Evolutionary conservation across 2,329 filamentous ascomycete species (phyloP), one percentile per base, ranked within the genome.

Genomic region (Diplodia seriata): DNA sequence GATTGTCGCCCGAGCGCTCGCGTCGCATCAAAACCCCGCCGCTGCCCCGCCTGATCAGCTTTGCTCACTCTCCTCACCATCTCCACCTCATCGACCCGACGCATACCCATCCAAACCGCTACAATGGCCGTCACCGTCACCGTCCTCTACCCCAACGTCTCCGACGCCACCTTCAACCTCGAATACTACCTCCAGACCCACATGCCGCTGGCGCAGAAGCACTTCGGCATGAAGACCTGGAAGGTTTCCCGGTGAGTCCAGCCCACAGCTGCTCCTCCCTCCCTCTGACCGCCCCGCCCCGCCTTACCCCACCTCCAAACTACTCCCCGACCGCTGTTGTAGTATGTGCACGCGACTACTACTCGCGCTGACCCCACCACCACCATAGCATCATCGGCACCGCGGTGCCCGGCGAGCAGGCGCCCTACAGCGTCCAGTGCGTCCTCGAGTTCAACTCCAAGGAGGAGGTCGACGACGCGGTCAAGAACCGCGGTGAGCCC

Each of bases 171-270:
- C 31, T 79, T 80, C 75, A 72, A 80, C 71, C 77, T 79, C 72
- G 75, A 77, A 69, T 79, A 80, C 70, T 79, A 80, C 74, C 73
- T 77, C 67, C 69, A 69, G 55, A 75, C 74, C 15, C 77, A 80
- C 74, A 79, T 79, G 78, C 77, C 77, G 1, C 69, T 80, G 55
- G 78, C 77, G 9, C 67, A 72, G 59, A 68, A 76, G 65, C 70
- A 74, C 36, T 78, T 77, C 74, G 69, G 53, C 55, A 69, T 79
- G 54, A 78, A 74, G 68, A 70, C 70, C 67, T 78, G 49, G 31
- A 56, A 50, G 23, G 67, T 68, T 7, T 38, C 56, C 40, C 40
- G 50, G 66, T 68, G 20, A 14, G 26, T 47, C 36, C 26, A 3
- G 36, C 14, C 36, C 9, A 38, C 31, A 33, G 31, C 31, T 7